Evolutionary conservation across 495 filamentous ascomycete genomes (phyloP).

Genomic region (Halenospora varia): DNA sequence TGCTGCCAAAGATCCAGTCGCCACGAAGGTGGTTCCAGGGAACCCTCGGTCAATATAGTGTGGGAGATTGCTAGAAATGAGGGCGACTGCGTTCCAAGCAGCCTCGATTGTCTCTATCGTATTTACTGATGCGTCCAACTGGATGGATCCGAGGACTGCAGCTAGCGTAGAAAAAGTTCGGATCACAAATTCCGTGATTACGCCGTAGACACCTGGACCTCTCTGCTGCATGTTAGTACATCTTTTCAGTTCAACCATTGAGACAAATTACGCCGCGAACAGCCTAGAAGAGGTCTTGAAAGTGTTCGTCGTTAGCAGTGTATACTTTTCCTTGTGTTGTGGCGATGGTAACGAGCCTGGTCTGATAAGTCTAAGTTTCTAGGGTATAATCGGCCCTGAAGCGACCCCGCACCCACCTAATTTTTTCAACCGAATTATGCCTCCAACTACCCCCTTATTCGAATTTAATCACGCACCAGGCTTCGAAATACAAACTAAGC

Average conservation of each 20-base stretch:
- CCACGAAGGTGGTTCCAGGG: neutral
- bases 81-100: neutral
- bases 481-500: too few relatives aligned
- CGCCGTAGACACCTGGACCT: neutral
- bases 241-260: neutral
- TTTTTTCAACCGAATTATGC: too few relatives aligned
- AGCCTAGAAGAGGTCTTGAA: neutral
- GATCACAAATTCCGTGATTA: neutral
- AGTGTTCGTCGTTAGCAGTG: neutral
- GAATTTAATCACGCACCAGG: too few relatives aligned
- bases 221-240: neutral
- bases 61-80: neutral
- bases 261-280: neutral
- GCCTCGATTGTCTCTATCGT: neutral
- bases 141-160: neutral
- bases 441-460: too few relatives aligned
- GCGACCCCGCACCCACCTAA: too few relatives aligned
- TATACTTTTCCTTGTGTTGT: neutral
- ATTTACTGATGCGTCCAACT: neutral
- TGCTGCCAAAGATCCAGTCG: neutral
- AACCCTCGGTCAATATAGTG: neutral
- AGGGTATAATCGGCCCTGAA: too few relatives aligned
- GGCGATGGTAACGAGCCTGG: neutral
- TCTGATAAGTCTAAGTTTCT: too few relatives aligned
- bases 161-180: neutral